Evolutionary conservation across 2,329 filamentous ascomycete species (phyloP).

Genomic region (Dactylellina leptospora): DNA sequence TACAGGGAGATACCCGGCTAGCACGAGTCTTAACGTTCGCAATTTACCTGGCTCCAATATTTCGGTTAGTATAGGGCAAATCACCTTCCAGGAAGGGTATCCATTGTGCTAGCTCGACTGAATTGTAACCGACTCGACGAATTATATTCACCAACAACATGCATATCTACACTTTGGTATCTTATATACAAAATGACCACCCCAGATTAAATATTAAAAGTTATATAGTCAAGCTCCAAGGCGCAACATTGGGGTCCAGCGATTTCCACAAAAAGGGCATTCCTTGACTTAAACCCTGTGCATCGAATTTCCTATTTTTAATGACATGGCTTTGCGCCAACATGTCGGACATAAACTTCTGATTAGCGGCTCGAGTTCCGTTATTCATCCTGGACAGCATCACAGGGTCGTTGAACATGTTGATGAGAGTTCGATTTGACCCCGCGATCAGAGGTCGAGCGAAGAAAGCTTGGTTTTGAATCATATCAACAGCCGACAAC

Average conservation of each 20-base stretch:
- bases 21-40: no score
- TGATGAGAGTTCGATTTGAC: constrained; percentile 60
- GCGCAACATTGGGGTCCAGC: constrained; percentile 56
- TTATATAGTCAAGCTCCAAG: constrained; percentile 40
- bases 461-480: constrained; percentile 61
- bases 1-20: no score
- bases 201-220: not conserved
- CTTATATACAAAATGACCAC: not conserved
- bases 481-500: constrained; percentile 59
- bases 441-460: constrained; percentile 61
- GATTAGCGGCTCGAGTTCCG: constrained; percentile 59
- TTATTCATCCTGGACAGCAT: constrained; percentile 60
- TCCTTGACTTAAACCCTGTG: constrained; percentile 62
- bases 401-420: constrained; percentile 61
- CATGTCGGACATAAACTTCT: constrained; percentile 60
- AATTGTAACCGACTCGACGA: no score
- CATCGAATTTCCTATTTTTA: constrained; percentile 61
- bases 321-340: constrained; percentile 60
- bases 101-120: no score
- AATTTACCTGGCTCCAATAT: no score
- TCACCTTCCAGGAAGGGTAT: no score
- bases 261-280: constrained; percentile 64
- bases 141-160: no score
- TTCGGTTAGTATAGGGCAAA: no score
- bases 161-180: no score